A percentile compares a stretch with the other conserved stretches of the same genome.
phyloP scores from a whole-genome alignment of 2,329 filamentous ascomycete species.

The Xylaria sp. region DNA sequence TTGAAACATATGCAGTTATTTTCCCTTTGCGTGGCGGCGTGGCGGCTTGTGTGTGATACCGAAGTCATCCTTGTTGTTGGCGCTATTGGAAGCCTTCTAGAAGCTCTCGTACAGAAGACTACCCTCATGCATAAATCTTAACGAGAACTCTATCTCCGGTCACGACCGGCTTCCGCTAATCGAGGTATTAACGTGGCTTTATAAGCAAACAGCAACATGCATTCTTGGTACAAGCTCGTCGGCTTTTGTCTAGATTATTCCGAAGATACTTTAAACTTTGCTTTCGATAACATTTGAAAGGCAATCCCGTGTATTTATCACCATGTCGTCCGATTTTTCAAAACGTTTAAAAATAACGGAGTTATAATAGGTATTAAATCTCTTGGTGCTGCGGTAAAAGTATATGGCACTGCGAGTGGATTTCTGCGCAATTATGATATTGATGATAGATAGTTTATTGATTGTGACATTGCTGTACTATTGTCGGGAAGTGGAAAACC shows the following conservation, averaged over 20 bases:
- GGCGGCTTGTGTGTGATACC: conserved; percentile 8
- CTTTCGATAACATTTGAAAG: no score
- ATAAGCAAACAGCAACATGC: background rate
- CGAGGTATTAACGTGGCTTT: background rate
- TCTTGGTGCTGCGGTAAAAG: no score
- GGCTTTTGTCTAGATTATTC: background rate
- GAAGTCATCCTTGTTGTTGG: background rate
- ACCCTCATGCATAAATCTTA: background rate
- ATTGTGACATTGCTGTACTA: no score
- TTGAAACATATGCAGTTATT: conserved; percentile 12
- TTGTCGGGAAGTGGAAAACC: no score
- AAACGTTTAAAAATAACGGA: no score
- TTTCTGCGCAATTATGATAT: no score
- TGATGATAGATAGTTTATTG: no score
- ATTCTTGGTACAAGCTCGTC: background rate
- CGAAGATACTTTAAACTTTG: no score
- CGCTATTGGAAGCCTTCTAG: conserved; percentile 26
- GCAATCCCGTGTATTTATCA: no score
- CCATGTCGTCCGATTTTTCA: no score
- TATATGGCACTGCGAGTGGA: no score
- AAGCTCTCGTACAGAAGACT: conserved; percentile 16
- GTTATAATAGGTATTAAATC: no score
- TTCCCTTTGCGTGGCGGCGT: background rate
- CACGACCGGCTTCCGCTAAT: background rate
- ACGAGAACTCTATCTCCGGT: background rate